phyloP scores from a whole-genome alignment of 2,329 filamentous ascomycete species.

The Cercospora sp. region DNA sequence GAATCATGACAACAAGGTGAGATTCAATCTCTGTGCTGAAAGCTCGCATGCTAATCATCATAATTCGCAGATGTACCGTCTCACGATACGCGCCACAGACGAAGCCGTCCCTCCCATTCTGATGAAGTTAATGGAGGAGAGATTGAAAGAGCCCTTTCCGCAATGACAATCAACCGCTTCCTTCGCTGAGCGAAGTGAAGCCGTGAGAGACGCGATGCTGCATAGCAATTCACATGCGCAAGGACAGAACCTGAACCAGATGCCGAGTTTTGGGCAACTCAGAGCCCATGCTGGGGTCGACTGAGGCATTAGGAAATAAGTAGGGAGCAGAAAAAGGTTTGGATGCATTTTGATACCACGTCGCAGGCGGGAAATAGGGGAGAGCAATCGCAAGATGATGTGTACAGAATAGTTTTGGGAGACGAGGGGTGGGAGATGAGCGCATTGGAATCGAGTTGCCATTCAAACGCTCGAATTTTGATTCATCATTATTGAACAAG shows the following conservation, averaged over 20 bases:
- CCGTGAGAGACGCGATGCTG: conserved; percentile 7
- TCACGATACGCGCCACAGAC: conserved; percentile 92
- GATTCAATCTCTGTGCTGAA: conserved; percentile 36
- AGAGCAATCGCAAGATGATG: background rate
- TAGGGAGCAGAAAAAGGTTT: background rate
- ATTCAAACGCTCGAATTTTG: background rate
- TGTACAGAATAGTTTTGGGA: background rate
- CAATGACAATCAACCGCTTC: conserved; percentile 15
- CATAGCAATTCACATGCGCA: conserved; percentile 4
- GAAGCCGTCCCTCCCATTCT: conserved; percentile 80
- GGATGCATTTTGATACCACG: conserved; percentile 1
- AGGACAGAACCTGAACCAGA: conserved; percentile 9
- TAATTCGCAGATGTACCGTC: conserved; percentile 76
- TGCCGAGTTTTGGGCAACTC: conserved; percentile 12
- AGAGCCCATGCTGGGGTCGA: conserved; percentile 1
- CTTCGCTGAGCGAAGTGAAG: conserved; percentile 14
- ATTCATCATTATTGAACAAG: background rate
- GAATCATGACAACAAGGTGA: conserved; percentile 86
- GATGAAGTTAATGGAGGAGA: conserved; percentile 83
- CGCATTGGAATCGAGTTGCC: background rate
- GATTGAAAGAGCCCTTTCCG: conserved; percentile 57
- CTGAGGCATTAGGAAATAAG: background rate
- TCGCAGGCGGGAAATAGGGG: background rate
- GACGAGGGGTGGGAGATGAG: background rate
- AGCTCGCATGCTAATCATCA: conserved; percentile 21